Evolutionary conservation across 768 basidiomycete genomes (phyloP), one percentile per base, ranked within the genome.

Genomic region (Cantharellus anzutake): DNA sequence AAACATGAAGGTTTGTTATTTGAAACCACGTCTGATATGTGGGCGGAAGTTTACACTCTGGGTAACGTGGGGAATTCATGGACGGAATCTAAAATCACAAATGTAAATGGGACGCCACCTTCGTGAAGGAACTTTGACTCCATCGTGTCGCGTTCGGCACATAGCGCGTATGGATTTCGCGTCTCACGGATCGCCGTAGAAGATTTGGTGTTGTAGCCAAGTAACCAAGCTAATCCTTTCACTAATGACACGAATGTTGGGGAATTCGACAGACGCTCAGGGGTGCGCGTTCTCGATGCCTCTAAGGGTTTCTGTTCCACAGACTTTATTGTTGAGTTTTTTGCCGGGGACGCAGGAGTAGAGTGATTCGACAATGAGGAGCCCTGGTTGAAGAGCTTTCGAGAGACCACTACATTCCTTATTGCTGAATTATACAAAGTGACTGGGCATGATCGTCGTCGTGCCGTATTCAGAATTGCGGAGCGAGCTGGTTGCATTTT

Each of bases 1-100:
- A 93, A 55, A 97, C 74, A 70, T 98, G 91, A 38, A 97, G 75
- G 64, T 93, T 91, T 38, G 89, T 89, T 57, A 96, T 73, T 3
- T 87, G 88, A 72, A 97, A 97, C 87, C 92, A 97, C 14, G 94
- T 88, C 67, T 97, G 93, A 70, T 94, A 96, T 0, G 94, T 96
- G 7, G 84, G 84, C 5, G 93, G 91, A 3, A 97, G 76, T 61
- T 75, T 76, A 66, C 87, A 94, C 61, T 80, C 93, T 96, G 65
- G 4, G 1, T 3, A 4, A 42, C 38, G 7, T 59, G 5, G 63
- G 14, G 5, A 51, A 14, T 34, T 51, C 4, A 42, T 35, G 61
- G 42, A 29, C 11, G n/a, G 39, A 20, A 42, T 35, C n/a, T 41
- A n/a, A 58, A 7, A 51, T 42, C 5, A 29, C 38, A 37, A 37